A percentile compares a stretch with the other conserved stretches of the same genome.
Evolutionary conservation across 2,329 filamentous ascomycete species (phyloP).

Genomic region (Alternaria conjuncta): DNA sequence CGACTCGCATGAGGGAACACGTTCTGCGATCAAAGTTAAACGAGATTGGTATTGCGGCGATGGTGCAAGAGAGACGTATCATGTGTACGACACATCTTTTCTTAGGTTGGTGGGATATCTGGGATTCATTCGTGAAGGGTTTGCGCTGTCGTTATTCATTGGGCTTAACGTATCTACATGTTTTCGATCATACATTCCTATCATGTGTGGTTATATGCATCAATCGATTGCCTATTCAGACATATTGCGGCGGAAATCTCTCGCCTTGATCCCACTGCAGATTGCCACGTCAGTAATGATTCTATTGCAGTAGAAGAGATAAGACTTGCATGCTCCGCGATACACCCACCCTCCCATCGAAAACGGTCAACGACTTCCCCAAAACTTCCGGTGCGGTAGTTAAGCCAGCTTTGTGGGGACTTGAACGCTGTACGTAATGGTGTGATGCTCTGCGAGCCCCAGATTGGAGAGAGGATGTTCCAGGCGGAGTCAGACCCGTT

Average conservation of each 20-base stretch:
- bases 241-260: slow-evolving; percentile 16
- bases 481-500: slow-evolving; percentile 41
- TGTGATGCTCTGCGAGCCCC: slow-evolving; percentile 29
- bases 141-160: not conserved
- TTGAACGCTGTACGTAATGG: slow-evolving; percentile 31
- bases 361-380: slow-evolving; percentile 38
- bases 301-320: not conserved
- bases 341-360: slow-evolving; percentile 41
- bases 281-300: not conserved
- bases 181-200: not conserved
- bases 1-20: not conserved
- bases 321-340: slow-evolving; percentile 41
- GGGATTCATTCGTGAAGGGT: not conserved
- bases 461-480: slow-evolving; percentile 33
- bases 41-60: not conserved
- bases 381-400: slow-evolving; percentile 28
- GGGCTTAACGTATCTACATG: not conserved
- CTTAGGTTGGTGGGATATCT: not conserved
- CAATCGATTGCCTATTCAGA: not conserved
- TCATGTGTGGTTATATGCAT: not conserved
- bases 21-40: not conserved
- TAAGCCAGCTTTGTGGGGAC: slow-evolving; percentile 32
- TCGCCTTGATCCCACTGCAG: slow-evolving; percentile 38
- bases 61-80: not conserved
- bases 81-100: not conserved